Evolutionary conservation across 1,139 yeast species (phyloP), one percentile per base, ranked within the genome.

Genomic region (Spencermartinsiella ligniputridi): DNA sequence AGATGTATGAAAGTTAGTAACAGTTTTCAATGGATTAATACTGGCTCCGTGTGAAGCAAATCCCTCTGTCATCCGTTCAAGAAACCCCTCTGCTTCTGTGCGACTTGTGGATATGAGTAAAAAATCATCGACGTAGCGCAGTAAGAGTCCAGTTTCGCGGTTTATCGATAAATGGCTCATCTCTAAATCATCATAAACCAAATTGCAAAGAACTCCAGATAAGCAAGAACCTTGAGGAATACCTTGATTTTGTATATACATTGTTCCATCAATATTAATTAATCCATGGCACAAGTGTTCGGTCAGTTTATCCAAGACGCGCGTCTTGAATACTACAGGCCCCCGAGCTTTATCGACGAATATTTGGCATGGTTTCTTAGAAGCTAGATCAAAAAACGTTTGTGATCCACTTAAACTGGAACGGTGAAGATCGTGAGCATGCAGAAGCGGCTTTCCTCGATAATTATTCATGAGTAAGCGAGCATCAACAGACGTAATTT

Each of bases 111-210:
- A 74, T 0, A 90, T 63, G 19, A 87, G 69, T 32, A 92, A 60
- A 57, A 92, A 92, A 61, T 92, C 98, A 63, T 92, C 98, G 0
- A 89, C 95, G 22, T 86, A 65, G 45, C 97, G 67, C 9, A 88
- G 52, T 0, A 88, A 60, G 2, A 74, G 50, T 2, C 76, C 68
- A 1, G 45, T 42, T 5, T 42, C 33, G 5, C 13, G 37, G 30
- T 68, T n/a, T 59, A 0, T 53, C 45, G 4, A 53, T 48, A 0
- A 37, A 9, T 51, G 47, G 1, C 57, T 44, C 0, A 56, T 48
- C 2, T 67, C 43, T 49, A 71, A 71, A 1, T 55, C 50, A 53
- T 84, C 86, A 55, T 85, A 84, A 0, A 86, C 78, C 3, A 89
- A 57, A 53, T 89, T 87, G 53, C 96, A 89, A 32, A 92, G 70